phyloP scores from a whole-genome alignment of 805 yeast genomes.

The Suhomyces sp. region DNA sequence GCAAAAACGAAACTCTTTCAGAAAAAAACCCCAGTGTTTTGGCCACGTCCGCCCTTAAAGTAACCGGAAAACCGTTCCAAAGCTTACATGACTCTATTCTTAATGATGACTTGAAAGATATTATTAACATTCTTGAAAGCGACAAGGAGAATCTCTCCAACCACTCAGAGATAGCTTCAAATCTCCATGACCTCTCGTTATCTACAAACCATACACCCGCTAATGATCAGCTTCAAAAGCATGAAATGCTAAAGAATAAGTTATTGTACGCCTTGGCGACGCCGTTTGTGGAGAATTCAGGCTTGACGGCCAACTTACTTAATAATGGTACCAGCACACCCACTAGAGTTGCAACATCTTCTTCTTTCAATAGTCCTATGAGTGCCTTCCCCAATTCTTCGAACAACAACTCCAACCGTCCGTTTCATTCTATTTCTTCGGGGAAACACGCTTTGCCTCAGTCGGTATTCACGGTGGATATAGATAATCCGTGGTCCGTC shows the following conservation, averaged over 20 bases:
- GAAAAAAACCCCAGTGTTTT: neutral
- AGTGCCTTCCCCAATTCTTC: conserved; percentile 16
- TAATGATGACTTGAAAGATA: conserved; percentile 45
- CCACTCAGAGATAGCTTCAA: conserved; percentile 44
- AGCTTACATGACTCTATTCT: conserved; percentile 16
- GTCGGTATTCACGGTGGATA: conserved; percentile 78
- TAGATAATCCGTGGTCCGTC: conserved; percentile 72
- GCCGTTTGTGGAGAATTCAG: conserved; percentile 50
- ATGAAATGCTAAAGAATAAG: conserved; percentile 42
- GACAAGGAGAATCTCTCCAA: conserved; percentile 27
- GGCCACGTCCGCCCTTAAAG: neutral
- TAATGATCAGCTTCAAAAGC: conserved; percentile 25
- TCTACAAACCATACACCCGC: conserved; percentile 30
- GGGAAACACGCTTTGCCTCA: conserved; percentile 74
- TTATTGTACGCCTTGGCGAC: conserved; percentile 64
- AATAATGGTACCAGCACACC: conserved; percentile 17
- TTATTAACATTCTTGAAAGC: conserved; percentile 47
- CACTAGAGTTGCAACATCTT: conserved; percentile 1
- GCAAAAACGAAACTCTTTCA: conserved; percentile 1
- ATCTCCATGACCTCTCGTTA: conserved; percentile 57
- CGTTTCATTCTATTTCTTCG: conserved; percentile 63
- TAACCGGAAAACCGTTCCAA: neutral
- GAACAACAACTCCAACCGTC: conserved; percentile 30
- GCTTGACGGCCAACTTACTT: conserved; percentile 22
- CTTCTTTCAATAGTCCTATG: neutral